Base-by-base conservation (phyloP, 169 alveolate genomes). In the Perkinsus chesapeaki region DNA sequence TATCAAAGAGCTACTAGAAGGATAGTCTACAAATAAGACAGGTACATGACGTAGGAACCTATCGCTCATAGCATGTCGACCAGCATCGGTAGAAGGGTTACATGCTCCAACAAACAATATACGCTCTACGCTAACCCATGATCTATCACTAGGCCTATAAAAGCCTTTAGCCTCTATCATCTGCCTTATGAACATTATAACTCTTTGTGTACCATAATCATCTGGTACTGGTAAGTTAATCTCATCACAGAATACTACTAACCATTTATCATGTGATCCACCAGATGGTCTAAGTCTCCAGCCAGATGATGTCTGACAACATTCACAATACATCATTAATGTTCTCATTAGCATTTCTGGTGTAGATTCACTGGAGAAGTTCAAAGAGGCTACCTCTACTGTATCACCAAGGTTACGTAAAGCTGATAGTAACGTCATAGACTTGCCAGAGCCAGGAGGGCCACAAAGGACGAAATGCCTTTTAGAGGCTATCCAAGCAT, bases 41-140 rank as follows among this genome's bases (percentile, higher is more conserved):
- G 99, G 99, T 37, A 98, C 96, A 95, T 98, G 99, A 73, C 99
- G 95, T 92, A 98, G 96, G 95, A 98, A 99, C 82, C 99, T 97
- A 92, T 98, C 98, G 91, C 99, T 96, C 95, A 99, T 96, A 27
- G 99, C 99, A 93, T 98, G 98, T 93, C 99, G 96, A 23, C 99
- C 99, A 5, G 99, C 98, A 96, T 98, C 99, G 0, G 99, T 98
- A 47, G 99, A 99, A 0, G 99, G 99, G 94, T 99, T 99, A 96
- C 99, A 98, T 20, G 99, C 99, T 10, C 99, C 99, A 0, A 98
- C 99, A 94, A 99, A 98, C 95, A 98, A 99, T 31, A 99, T 98
- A 91, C 99, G 97, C 94, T 99, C 99, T 91, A 99, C 96, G 48
- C 95, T 96, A 27, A 99, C 98, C 99, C 99, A 98, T 73, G 94